A percentile compares a stretch with the other conserved stretches of the same genome.
Conservation (phyloP, 2,329 filamentous ascomycete genomes). For the Fusarium foetens region DNA sequence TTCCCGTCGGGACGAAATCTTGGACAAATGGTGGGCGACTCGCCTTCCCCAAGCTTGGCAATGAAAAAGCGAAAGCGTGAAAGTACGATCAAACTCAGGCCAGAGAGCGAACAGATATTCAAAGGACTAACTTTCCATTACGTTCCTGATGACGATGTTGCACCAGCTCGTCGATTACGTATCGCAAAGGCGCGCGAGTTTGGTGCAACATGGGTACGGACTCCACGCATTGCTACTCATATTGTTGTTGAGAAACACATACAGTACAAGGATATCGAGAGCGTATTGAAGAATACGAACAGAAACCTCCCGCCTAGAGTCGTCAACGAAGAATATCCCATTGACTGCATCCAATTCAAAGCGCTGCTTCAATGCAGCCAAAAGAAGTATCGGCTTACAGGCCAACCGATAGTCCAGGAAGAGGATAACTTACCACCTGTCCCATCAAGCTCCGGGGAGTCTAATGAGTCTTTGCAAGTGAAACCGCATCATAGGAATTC, state of each 20-base stretch:
- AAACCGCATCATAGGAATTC: slow-evolving; percentile 57
- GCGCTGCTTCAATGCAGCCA: slow-evolving; percentile 68
- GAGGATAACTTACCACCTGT: background rate
- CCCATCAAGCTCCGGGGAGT: slow-evolving; percentile 31
- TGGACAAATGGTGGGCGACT: slow-evolving; percentile 23
- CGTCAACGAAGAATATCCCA: slow-evolving; percentile 74
- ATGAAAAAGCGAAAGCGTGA: slow-evolving; percentile 61
- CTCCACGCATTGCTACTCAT: slow-evolving; percentile 74
- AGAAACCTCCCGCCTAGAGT: slow-evolving; percentile 55
- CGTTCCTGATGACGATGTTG: slow-evolving; percentile 81
- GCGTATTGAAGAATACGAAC: slow-evolving; percentile 48
- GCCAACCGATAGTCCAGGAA: slow-evolving; percentile 49
- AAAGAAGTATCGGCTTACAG: slow-evolving; percentile 68
- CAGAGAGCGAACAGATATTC: slow-evolving; percentile 68
- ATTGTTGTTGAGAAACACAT: slow-evolving; percentile 80
- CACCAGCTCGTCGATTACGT: slow-evolving; percentile 71
- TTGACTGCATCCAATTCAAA: slow-evolving; percentile 72
- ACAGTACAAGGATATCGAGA: slow-evolving; percentile 70
- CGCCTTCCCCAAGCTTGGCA: slow-evolving; percentile 39
- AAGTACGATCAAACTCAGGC: slow-evolving; percentile 55
- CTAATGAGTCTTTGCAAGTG: slow-evolving; percentile 57
- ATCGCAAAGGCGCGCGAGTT: slow-evolving; percentile 80
- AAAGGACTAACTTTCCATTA: slow-evolving; percentile 75
- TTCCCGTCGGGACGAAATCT: slow-evolving; percentile 31
- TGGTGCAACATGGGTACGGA: slow-evolving; percentile 76